These are phyloP conservation scores for Pneumocystis canis DNA, from an alignment of 1,139 yeast genomes.

Conservation along the genomic window DNA sequence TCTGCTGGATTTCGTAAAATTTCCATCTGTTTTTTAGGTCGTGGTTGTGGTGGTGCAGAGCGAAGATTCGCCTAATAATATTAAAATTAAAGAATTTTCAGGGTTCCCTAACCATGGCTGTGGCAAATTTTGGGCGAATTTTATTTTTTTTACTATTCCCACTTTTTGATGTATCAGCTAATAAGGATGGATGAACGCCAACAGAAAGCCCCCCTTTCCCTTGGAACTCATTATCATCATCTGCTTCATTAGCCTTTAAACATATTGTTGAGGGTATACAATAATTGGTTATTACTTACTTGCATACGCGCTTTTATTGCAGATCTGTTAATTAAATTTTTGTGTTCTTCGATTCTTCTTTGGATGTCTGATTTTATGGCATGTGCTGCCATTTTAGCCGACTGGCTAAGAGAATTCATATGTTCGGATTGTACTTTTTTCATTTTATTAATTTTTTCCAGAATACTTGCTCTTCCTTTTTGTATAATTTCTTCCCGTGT, in stretches of 20 bases:
- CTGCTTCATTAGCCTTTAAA: not conserved
- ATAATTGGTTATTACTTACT: not conserved
- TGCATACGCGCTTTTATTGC: not conserved
- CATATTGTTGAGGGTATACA: not conserved
- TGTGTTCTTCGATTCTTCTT: not conserved
- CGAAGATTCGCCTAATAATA: constrained; percentile 9
- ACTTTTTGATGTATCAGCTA: constrained; percentile 8
- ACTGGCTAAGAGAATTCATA: not conserved
- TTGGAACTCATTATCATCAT: not conserved
- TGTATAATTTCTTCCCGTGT: not conserved
- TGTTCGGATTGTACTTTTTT: not conserved
- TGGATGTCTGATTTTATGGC: not conserved
- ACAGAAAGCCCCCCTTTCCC: constrained; percentile 18
- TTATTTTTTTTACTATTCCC: constrained; percentile 1
- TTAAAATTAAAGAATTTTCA: constrained; percentile 9
- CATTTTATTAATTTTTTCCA: not conserved
- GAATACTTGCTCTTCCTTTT: constrained; percentile 1
- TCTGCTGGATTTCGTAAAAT: constrained; percentile 14
- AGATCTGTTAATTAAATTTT: not conserved
- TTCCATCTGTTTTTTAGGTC: constrained; percentile 9
- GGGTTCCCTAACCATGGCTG: constrained; percentile 4
- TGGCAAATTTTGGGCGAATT: constrained; percentile 9
- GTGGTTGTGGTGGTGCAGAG: constrained; percentile 1
- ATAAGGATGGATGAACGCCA: constrained; percentile 18
- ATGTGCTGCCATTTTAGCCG: not conserved